phyloP scores from a whole-genome alignment of 305 asterid genomes.

The Plantago rigida region DNA sequence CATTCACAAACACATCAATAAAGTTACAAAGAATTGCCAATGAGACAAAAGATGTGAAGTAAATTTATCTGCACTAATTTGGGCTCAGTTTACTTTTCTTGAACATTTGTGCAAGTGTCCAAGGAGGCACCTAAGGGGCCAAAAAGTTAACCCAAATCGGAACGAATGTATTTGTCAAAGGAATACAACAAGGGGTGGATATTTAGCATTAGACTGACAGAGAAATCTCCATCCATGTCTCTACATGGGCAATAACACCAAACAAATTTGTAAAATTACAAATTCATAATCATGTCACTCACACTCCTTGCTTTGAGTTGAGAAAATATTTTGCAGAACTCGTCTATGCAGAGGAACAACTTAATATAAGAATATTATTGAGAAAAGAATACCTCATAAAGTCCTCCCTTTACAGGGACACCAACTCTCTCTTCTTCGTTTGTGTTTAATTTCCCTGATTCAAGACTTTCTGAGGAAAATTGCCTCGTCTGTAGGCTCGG shows the following conservation, averaged over 20 bases:
- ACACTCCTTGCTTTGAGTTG: not conserved
- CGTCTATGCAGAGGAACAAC: conserved; percentile 4
- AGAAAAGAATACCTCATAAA: conserved; percentile 62
- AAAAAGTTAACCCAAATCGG: too few species aligned
- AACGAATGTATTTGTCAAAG: too few species aligned
- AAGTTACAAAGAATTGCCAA: too few species aligned
- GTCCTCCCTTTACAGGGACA: conserved; percentile 94
- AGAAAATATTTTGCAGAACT: conserved; percentile 5
- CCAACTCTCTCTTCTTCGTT: conserved; percentile 92
- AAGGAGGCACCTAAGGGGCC: too few species aligned
- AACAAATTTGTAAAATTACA: conserved; percentile 1
- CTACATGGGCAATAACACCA: not conserved
- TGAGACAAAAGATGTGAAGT: too few species aligned
- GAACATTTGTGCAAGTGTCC: too few species aligned
- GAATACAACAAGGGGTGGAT: too few species aligned
- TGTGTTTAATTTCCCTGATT: conserved; percentile 31
- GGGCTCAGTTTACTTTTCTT: too few species aligned
- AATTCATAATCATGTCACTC: conserved; percentile 2
- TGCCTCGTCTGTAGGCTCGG: conserved; percentile 27
- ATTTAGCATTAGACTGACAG: not conserved
- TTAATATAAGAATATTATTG: conserved; percentile 13
- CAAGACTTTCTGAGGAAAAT: conserved; percentile 33
- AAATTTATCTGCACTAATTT: too few species aligned
- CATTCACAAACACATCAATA: too few species aligned
- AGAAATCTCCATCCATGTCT: not conserved